Base-by-base conservation (phyloP, 768 basidiomycete species). In the Suillus paluster region DNA sequence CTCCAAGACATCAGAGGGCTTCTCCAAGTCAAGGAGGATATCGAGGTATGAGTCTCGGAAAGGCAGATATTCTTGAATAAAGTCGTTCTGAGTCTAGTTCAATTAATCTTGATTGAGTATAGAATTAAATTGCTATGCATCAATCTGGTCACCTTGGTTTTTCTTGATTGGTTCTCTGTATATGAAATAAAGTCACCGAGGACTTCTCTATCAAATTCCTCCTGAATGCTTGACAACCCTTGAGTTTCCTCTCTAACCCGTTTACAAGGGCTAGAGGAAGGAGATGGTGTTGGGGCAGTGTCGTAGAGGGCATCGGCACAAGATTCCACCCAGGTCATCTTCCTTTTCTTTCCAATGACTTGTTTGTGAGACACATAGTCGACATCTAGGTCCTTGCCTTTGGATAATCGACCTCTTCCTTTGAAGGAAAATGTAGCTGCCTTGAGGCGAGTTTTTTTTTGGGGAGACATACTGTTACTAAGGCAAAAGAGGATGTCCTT, bases 71-170 rank as follows among this genome's bases (percentile, higher is more conserved):
- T 61, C 52, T 23, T 42, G 17, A 9, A 55, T 30, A 23, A 54
- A 61, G 44, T 61, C 52, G 42, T 61, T 61, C 46, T 61, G 60
- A n/a, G 53, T 57, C 60, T 61, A 34, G n/a, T 36, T 55, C 14
- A 53, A 6, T 38, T 41, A 7, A 25, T 33, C 30, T 49, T 4
- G 4, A 14, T 36, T 25, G 15, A 36, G 23, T 15, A 27, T n/a
- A 21, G n/a, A 44, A 44, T 44, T 44, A 44, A 44, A 44, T n/a
- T n/a, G 17, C 15, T 21, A 23, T 15, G 10, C 14, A n/a, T 44
- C 42, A 44, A n/a, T 44, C 42, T 10, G 4, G 2, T 44, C 8
- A n/a, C 54, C 34, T 58, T 58, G 1, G 42, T 58, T 58, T 58
- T 58, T 34, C 42, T 38, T 9, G 3, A 14, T 42, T 46, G 15